These are phyloP conservation scores for Trametes sanguinea DNA, from an alignment of 768 basidiomycete species.

Conservation along the genomic window DNA sequence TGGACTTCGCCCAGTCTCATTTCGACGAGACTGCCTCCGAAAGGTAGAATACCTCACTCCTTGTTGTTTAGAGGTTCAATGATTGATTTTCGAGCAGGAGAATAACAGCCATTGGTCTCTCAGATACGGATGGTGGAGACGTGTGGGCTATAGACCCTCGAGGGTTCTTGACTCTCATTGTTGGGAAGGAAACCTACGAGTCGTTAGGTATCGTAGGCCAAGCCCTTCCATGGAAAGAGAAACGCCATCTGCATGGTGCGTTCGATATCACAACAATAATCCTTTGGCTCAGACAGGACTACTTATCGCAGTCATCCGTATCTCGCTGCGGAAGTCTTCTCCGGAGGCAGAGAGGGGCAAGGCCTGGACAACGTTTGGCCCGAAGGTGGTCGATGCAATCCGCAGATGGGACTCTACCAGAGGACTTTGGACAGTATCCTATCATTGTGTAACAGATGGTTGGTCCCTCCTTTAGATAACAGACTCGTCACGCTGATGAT, in stretches of 20 bases:
- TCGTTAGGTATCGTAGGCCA: conserved; percentile 60
- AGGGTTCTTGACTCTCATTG: conserved; percentile 57
- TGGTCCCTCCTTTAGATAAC: not conserved
- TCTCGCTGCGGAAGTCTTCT: conserved; percentile 46
- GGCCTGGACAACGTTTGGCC: conserved; percentile 31
- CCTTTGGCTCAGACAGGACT: not conserved
- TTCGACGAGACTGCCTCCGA: conserved; percentile 30
- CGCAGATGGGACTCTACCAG: conserved; percentile 53
- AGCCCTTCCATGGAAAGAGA: conserved; percentile 47
- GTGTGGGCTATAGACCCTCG: conserved; percentile 72
- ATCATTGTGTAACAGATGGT: conserved; percentile 28
- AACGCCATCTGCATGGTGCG: conserved; percentile 51
- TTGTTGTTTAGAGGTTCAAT: too few relatives aligned
- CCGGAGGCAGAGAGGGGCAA: conserved; percentile 27
- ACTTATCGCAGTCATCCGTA: conserved; percentile 44
- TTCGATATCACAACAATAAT: not conserved
- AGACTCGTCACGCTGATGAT: conserved; percentile 26
- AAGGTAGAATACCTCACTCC: conserved; percentile 28
- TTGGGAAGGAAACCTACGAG: conserved; percentile 61
- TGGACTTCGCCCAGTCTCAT: conserved; percentile 36
- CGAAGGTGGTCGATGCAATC: conserved; percentile 44
- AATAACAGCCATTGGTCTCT: conserved; percentile 22
- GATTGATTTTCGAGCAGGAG: conserved; percentile 7
- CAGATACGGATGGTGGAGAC: conserved; percentile 42
- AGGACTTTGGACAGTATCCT: conserved; percentile 50